These are phyloP conservation scores for Bipolaris victoriae DNA, from an alignment of 2,329 filamentous ascomycete species.

Conservation along the genomic window DNA sequence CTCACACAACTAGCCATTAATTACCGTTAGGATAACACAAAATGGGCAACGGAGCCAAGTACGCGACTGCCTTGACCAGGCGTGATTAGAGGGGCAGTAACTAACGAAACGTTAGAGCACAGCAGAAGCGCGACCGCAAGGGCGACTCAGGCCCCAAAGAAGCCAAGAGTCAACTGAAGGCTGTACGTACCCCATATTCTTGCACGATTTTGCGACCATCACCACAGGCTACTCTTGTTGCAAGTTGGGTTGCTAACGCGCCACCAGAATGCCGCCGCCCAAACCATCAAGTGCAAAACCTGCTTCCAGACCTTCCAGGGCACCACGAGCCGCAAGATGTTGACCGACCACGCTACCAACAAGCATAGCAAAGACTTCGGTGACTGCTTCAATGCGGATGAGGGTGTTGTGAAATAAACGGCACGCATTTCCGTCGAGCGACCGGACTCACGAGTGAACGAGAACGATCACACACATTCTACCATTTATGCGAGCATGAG, in stretches of 20 bases:
- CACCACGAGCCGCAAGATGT: constrained; percentile 74
- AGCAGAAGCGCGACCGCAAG: constrained; percentile 49
- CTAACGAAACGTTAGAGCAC: constrained; percentile 40
- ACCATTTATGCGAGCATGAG: constrained; percentile 24
- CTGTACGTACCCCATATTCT: constrained; percentile 26
- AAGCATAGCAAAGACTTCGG: constrained; percentile 76
- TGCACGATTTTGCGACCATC: background rate
- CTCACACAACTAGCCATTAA: constrained; percentile 24
- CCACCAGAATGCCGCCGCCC: constrained; percentile 71
- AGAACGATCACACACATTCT: constrained; percentile 16
- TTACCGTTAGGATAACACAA: constrained; percentile 21
- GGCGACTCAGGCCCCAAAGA: constrained; percentile 40
- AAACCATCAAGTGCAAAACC: constrained; percentile 75
- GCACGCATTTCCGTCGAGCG: background rate
- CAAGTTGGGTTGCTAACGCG: constrained; percentile 5
- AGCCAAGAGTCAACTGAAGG: constrained; percentile 46
- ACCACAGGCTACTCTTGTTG: background rate
- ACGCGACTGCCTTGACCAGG: constrained; percentile 13
- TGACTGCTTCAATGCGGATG: constrained; percentile 67
- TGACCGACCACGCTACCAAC: constrained; percentile 74
- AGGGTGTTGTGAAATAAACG: constrained; percentile 39
- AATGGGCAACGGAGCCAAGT: constrained; percentile 50
- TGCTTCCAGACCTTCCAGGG: constrained; percentile 82
- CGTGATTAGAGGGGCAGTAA: constrained; percentile 4
- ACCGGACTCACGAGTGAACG: constrained; percentile 5